Percentiles rank a stretch among this genome's conserved stretches.
phyloP scores from a whole-genome alignment of 495 filamentous ascomycete species.

The Schizothecium vesticola region DNA sequence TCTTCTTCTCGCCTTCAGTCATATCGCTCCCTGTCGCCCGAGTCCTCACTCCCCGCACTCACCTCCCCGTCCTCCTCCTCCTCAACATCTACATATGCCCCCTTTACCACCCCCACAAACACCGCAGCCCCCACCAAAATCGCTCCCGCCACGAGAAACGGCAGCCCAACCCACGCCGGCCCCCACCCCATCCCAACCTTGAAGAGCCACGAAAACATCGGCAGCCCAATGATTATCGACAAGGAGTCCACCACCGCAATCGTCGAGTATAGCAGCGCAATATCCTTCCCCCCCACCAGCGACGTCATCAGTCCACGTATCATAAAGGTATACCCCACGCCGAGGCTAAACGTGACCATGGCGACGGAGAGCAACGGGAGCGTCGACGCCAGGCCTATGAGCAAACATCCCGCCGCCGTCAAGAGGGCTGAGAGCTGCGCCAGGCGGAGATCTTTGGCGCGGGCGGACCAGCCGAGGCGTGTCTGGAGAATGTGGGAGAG shows the following conservation, averaged over 20 bases:
- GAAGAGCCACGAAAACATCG: background rate
- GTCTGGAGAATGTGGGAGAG: background rate
- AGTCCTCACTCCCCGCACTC: background rate
- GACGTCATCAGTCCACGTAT: conserved; percentile 7
- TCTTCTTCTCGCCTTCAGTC: background rate
- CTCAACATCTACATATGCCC: background rate
- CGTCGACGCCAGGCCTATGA: background rate
- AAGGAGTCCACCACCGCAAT: background rate
- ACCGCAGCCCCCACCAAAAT: conserved; percentile 3
- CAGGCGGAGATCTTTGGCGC: conserved; percentile 3
- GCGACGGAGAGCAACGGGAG: background rate
- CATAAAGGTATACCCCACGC: conserved; percentile 3
- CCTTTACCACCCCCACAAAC: background rate
- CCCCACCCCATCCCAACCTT: background rate
- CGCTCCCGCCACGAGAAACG: background rate
- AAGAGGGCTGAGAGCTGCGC: background rate
- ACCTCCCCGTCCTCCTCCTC: background rate
- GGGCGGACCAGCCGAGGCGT: background rate
- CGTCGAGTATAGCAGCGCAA: conserved; percentile 1
- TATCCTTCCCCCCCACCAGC: background rate
- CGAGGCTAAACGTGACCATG: background rate
- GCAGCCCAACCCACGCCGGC: background rate
- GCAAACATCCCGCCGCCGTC: background rate
- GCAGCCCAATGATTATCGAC: background rate
- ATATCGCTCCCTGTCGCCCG: background rate